These are phyloP conservation scores for Mortierella sp. DNA, from an alignment of 371 early-diverging fungal genomes.

Conservation along the genomic window DNA sequence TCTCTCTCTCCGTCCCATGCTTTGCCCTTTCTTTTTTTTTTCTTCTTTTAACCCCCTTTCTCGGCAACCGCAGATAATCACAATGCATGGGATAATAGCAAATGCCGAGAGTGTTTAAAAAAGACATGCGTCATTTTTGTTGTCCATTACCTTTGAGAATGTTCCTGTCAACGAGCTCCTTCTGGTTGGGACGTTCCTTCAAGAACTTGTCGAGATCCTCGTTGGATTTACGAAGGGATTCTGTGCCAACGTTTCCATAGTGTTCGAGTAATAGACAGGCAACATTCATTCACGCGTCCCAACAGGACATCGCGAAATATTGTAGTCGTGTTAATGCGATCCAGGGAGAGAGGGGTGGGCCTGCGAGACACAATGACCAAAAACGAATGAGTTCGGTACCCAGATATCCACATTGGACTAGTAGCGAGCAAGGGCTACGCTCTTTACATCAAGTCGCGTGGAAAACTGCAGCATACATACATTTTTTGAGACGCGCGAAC, in stretches of 20 bases:
- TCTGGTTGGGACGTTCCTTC: conserved; percentile 69
- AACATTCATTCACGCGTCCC: too few species aligned
- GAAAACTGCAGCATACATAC: too few species aligned
- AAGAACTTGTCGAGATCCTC: conserved; percentile 64
- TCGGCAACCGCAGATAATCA: not conserved
- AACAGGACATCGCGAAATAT: too few species aligned
- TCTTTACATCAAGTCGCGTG: not conserved
- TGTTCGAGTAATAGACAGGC: too few species aligned
- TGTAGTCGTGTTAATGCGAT: too few species aligned
- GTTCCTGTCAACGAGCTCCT: conserved; percentile 75
- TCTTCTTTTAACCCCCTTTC: not conserved
- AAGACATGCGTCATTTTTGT: not conserved
- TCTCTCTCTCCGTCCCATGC: not conserved
- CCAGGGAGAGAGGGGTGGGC: too few species aligned
- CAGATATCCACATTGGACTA: too few species aligned
- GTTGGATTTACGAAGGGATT: conserved; percentile 40
- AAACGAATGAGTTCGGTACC: not conserved
- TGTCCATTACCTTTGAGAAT: conserved; percentile 71
- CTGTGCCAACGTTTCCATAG: conserved; percentile 7
- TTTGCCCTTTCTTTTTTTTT: not conserved
- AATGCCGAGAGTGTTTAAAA: too few species aligned
- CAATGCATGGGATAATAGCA: not conserved
- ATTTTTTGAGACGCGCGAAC: too few species aligned
- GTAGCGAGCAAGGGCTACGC: too few species aligned
- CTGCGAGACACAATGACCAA: too few species aligned